A percentile compares a stretch with the other conserved stretches of the same genome.
Evolutionary conservation across 768 basidiomycete species (phyloP).

Genomic region (Neoboletus subvelutipes): DNA sequence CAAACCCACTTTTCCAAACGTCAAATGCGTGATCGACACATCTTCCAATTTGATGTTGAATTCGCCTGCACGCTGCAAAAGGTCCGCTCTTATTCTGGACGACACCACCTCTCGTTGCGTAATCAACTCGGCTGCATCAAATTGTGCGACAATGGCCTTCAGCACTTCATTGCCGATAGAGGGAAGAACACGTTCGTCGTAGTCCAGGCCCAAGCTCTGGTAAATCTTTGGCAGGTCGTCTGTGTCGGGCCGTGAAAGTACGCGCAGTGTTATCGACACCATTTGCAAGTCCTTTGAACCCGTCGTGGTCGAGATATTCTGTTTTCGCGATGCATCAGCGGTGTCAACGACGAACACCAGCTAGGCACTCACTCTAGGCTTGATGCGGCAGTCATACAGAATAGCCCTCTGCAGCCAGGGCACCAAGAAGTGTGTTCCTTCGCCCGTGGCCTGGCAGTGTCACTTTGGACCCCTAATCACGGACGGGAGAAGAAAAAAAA

Average conservation of each 20-base stretch:
- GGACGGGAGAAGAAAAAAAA: neutral
- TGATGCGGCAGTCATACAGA: conserved; percentile 95
- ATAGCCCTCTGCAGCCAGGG: conserved; percentile 97
- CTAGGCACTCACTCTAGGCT: conserved; percentile 70
- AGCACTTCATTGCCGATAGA: conserved; percentile 98
- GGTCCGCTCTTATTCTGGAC: conserved; percentile 87
- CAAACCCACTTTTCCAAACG: conserved; percentile 73
- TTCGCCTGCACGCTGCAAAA: conserved; percentile 91
- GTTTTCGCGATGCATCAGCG: conserved; percentile 6
- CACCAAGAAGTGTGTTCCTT: conserved; percentile 95
- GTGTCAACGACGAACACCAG: neutral
- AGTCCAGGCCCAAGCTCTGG: conserved; percentile 91
- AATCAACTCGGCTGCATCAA: conserved; percentile 95
- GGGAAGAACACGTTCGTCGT: conserved; percentile 96
- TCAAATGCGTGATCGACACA: conserved; percentile 92
- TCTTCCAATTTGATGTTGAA: conserved; percentile 96
- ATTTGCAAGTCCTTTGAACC: conserved; percentile 99
- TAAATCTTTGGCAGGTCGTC: conserved; percentile 90
- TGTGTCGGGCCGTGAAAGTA: conserved; percentile 91
- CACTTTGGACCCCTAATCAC: neutral
- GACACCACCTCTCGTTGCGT: conserved; percentile 98
- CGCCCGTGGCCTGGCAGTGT: conserved; percentile 68
- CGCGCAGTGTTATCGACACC: conserved; percentile 95
- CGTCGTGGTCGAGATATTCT: conserved; percentile 99
- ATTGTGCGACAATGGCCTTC: conserved; percentile 97